Evolutionary conservation across 371 early-diverging fungal species (phyloP), one percentile per base, ranked within the genome.

Genomic region (Dichotomocladium elegans): DNA sequence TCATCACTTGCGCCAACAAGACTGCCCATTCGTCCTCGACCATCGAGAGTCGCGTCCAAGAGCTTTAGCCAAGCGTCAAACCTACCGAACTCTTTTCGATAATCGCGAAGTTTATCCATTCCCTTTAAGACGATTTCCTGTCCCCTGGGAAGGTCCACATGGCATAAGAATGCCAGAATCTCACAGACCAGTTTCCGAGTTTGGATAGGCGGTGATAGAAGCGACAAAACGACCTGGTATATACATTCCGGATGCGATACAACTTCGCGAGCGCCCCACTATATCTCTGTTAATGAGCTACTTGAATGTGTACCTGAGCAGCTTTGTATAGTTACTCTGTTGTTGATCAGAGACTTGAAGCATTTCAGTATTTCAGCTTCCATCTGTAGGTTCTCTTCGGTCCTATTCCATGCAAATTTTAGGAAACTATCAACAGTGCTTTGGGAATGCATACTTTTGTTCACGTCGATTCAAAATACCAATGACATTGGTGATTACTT

Each of bases 231-330:
- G 34, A 91, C 78, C 19, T 85, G 80, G 50, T 82, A 80, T 25
- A 92, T 85, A 54, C 88, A 88, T 41, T 80, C 71, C 3, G 90
- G 83, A 61, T 84, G 71, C 19, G 81, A 66, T 42, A 93, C 73
- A 8, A 89, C 92, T 59, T 92, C 92, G 28, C 86, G 82, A 4
- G 88, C 89, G 31, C 92, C 93, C 84, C 89, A 91, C 73, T 87
- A 63, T 33, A n/a, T n/a, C n/a, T n/a, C n/a, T n/a, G n/a, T n/a
- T n/a, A n/a, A n/a, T n/a, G 19, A 43, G 40, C 27, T 21, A 31
- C 21, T 14, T 21, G 53, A 41, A 25, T 22, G 34, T 24, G 46
- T n/a, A n/a, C n/a, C n/a, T n/a, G n/a, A n/a, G n/a, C n/a, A n/a
- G n/a, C n/a, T n/a, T n/a, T n/a, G n/a, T 48, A 24, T 15, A 54